Base-by-base conservation (phyloP, 2,329 filamentous ascomycete species). In the Cladosporium sp. region DNA sequence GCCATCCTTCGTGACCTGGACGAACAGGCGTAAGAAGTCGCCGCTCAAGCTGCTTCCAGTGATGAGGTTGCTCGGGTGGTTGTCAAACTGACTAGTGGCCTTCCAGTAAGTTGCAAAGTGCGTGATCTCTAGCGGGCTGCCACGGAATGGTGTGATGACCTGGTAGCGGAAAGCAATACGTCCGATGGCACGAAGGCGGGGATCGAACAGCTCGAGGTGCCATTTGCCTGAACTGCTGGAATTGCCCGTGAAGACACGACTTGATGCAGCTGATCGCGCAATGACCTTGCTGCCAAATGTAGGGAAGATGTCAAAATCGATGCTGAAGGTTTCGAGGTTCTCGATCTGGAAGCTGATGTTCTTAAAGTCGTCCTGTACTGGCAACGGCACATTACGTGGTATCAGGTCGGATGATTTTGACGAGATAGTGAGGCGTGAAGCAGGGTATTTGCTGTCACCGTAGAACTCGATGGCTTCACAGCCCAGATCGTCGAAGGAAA, bases 51-150 rank as follows among this genome's bases (percentile, higher is more conserved):
- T 98, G 11, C 94, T 98, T 0, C 94, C 95, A 0, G 94, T 98
- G 21, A 99, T 92, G 26, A 98, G 87, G 26, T 92, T 91, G 74
- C 87, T 95, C 26, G 91, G 90, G 56, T 93, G 91, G 59, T 91
- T 89, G 76, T 97, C 92, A 57, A 95, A 86, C 71, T 97, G 93
- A 73, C 93, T 97, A 1, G 95, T 99, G 0, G 94, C 94, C 79
- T 98, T 99, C 95, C 95, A 99, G 78, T 99, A 99, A 0, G 95
- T 98, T 68, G 96, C 95, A 72, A 98, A 99, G 74, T 98, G 93
- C 1, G 95, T 96, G 67, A 99, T 97, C 77, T 99, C 95, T 25
- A 99, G 83, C 3, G 95, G 93, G 67, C 93, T 90, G 8, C 95
- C 94, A 68, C 89, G 88, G 80, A 98, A 99, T 0, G 95, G 95